These are phyloP conservation scores for Pleurotus tuber-regium DNA, from an alignment of 768 basidiomycete species.

Conservation along the genomic window DNA sequence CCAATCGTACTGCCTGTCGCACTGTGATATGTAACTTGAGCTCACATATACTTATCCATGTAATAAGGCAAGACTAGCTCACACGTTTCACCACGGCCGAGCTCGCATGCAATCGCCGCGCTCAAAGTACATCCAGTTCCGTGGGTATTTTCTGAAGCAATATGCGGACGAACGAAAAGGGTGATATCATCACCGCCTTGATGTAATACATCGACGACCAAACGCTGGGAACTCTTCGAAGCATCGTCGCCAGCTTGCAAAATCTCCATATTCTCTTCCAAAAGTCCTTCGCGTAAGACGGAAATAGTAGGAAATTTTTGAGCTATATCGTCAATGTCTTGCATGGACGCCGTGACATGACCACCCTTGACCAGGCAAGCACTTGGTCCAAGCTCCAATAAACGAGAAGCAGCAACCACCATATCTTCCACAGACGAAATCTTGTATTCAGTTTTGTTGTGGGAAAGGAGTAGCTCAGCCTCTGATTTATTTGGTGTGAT, in stretches of 20 bases:
- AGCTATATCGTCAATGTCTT: conserved; percentile 40
- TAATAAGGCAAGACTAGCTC: no score
- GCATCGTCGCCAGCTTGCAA: conserved; percentile 32
- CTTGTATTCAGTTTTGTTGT: conserved; percentile 17
- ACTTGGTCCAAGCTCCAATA: conserved; percentile 45
- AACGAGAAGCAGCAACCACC: conserved; percentile 49
- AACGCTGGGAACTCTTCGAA: conserved; percentile 17
- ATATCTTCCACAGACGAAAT: conserved; percentile 57
- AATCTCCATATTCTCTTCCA: conserved; percentile 63
- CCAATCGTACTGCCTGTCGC: conserved; percentile 54
- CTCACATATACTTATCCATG: no score
- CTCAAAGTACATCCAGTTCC: conserved; percentile 94
- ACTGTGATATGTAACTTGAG: no score
- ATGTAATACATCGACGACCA: conserved; percentile 68
- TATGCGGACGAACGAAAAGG: conserved; percentile 57
- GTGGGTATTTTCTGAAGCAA: conserved; percentile 75
- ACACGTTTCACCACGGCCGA: conserved; percentile 55
- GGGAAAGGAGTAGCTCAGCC: conserved; percentile 64
- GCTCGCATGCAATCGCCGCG: conserved; percentile 69
- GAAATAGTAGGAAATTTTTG: conserved; percentile 27
- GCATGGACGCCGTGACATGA: conserved; percentile 49
- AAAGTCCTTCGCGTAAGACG: conserved; percentile 43
- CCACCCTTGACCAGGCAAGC: conserved; percentile 86
- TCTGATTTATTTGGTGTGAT: conserved; percentile 88
- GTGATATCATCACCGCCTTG: conserved; percentile 35